phyloP scores from a whole-genome alignment of 805 yeast species.

The Kodamaea neixiangensis region DNA sequence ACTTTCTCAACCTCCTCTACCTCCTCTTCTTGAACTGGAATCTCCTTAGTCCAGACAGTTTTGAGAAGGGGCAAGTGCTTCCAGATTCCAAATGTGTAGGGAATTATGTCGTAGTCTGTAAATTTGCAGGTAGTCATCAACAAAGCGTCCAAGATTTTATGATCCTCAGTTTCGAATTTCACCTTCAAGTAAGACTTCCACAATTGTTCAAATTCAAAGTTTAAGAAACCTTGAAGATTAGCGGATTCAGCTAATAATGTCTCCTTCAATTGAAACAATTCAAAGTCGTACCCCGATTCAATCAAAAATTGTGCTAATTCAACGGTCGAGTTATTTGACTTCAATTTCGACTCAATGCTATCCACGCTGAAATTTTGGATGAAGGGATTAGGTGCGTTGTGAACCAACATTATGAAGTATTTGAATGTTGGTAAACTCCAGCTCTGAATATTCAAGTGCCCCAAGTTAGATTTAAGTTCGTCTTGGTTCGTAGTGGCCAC shows the following conservation, averaged over 20 bases:
- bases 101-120: slow-evolving; percentile 18
- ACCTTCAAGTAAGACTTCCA: slow-evolving; percentile 22
- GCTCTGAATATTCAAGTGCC: slow-evolving; percentile 19
- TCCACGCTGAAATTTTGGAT: slow-evolving; percentile 28
- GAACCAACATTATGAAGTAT: slow-evolving; percentile 33
- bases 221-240: slow-evolving; percentile 14
- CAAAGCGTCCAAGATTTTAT: slow-evolving; percentile 22
- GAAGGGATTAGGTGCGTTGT: slow-evolving; percentile 34
- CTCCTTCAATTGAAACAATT: slow-evolving; percentile 22
- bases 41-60: slow-evolving; percentile 15
- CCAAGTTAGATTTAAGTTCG: slow-evolving; percentile 25
- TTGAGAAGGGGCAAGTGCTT: slow-evolving; percentile 23
- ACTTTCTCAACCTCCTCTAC: not conserved
- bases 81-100: slow-evolving; percentile 21
- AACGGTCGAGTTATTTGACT: slow-evolving; percentile 18
- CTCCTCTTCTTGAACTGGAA: slow-evolving; percentile 4
- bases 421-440: slow-evolving; percentile 37
- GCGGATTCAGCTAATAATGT: slow-evolving; percentile 17
- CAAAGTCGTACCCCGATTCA: slow-evolving; percentile 26
- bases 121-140: slow-evolving; percentile 15
- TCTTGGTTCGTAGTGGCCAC: slow-evolving; percentile 28
- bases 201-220: slow-evolving; percentile 17
- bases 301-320: slow-evolving; percentile 25
- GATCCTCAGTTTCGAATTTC: slow-evolving; percentile 15
- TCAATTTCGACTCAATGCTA: slow-evolving; percentile 21